phyloP scores from a whole-genome alignment of 2,329 filamentous ascomycete genomes.

The Rutstroemia sp. region DNA sequence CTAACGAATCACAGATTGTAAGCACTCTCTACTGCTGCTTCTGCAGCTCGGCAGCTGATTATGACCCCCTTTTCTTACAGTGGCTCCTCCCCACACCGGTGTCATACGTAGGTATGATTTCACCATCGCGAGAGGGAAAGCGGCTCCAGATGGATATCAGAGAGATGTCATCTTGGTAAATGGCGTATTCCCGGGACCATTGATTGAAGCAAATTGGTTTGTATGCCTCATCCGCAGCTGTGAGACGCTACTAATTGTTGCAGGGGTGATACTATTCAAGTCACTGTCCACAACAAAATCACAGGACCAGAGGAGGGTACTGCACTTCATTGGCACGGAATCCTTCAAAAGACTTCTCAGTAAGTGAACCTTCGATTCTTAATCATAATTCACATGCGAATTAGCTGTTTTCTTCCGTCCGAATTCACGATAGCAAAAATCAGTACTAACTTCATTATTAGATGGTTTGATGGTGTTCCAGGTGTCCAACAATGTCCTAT shows the following conservation, averaged over 20 bases:
- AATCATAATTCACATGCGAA: too few relatives aligned
- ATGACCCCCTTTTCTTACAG: not conserved
- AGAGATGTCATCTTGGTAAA: slow-evolving; percentile 45
- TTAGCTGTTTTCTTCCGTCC: too few relatives aligned
- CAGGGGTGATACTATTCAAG: slow-evolving; percentile 40
- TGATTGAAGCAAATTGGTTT: slow-evolving; percentile 31
- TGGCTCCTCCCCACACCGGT: slow-evolving; percentile 23
- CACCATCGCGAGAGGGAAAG: slow-evolving; percentile 20
- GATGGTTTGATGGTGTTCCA: slow-evolving; percentile 35
- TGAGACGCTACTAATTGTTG: not conserved
- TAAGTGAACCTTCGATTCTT: not conserved
- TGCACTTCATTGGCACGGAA: slow-evolving; percentile 39
- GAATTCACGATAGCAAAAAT: too few relatives aligned
- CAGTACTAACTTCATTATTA: slow-evolving; percentile 10
- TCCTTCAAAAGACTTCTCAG: slow-evolving; percentile 35
- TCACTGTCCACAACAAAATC: slow-evolving; percentile 65
- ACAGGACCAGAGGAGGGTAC: slow-evolving; percentile 32
- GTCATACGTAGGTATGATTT: slow-evolving; percentile 31
- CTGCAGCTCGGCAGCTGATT: too few relatives aligned
- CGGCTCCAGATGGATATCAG: slow-evolving; percentile 32
- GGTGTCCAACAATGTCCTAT: slow-evolving; percentile 59
- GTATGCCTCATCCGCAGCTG: not conserved
- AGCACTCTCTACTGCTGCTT: not conserved
- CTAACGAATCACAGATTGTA: slow-evolving; percentile 10
- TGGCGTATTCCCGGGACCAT: slow-evolving; percentile 28